Evolutionary conservation across 768 basidiomycete species (phyloP).

Genomic region (Leccinum boreale): DNA sequence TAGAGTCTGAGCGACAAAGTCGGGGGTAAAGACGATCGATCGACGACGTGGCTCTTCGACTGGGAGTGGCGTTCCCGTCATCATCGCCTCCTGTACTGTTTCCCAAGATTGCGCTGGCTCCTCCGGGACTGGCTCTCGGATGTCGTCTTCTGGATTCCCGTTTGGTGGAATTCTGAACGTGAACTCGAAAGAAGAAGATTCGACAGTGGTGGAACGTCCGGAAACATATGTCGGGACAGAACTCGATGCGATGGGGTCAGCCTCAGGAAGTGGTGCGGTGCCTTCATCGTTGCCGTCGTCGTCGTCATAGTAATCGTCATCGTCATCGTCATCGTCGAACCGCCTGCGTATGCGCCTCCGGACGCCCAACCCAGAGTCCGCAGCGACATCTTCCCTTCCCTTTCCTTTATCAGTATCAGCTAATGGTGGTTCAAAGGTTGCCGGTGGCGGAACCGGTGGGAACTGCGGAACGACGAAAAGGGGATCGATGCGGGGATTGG

Average conservation of each 20-base stretch:
- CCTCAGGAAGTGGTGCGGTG: not conserved
- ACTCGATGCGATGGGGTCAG: constrained; percentile 1
- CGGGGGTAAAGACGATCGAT: constrained; percentile 22
- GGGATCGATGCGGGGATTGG: constrained; percentile 9
- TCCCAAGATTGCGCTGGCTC: constrained; percentile 22
- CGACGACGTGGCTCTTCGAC: constrained; percentile 24
- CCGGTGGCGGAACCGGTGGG: not conserved
- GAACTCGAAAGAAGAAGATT: constrained; percentile 21
- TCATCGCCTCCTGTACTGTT: constrained; percentile 23
- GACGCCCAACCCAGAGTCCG: constrained; percentile 4
- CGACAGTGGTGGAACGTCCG: constrained; percentile 9
- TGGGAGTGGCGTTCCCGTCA: constrained; percentile 21
- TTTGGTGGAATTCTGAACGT: constrained; percentile 17
- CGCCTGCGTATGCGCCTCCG: constrained; percentile 20
- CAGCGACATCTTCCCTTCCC: constrained; percentile 11
- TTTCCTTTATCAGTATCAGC: constrained; percentile 24
- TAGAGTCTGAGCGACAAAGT: constrained; percentile 14
- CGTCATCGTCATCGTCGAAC: not conserved
- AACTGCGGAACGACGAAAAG: constrained; percentile 4
- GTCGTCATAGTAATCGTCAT: not conserved
- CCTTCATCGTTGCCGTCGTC: constrained; percentile 6
- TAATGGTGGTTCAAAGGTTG: not conserved
- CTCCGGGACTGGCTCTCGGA: constrained; percentile 27
- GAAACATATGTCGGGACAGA: not conserved
- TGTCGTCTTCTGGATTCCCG: constrained; percentile 12